Conservation (phyloP, 2,329 filamentous ascomycete species). For the Ustulina deusta region DNA sequence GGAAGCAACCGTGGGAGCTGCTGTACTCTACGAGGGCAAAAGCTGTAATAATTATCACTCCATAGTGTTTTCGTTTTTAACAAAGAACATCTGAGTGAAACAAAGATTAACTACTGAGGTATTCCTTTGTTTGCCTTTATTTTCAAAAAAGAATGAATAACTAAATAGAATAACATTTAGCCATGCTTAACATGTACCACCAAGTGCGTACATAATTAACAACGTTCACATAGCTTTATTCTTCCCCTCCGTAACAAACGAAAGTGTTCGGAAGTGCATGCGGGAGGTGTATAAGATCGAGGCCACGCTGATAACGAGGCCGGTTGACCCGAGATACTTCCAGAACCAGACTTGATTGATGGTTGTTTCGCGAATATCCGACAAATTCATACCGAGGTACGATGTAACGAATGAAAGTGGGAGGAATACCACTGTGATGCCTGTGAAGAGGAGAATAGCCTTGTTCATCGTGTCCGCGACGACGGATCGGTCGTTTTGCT, state of each 20-base stretch:
- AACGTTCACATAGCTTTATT: neutral
- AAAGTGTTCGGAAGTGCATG: neutral
- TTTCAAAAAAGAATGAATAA: no score
- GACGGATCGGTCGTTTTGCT: conserved; percentile 30
- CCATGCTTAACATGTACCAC: no score
- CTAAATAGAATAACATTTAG: no score
- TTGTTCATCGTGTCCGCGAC: conserved; percentile 26
- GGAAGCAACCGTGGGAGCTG: no score
- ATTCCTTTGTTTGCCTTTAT: no score
- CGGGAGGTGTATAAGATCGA: conserved; percentile 16
- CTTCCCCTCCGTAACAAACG: neutral
- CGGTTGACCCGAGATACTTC: conserved; percentile 23
- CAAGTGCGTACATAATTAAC: neutral
- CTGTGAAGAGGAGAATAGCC: conserved; percentile 28
- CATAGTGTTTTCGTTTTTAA: no score
- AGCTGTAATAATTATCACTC: no score
- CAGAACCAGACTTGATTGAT: conserved; percentile 20
- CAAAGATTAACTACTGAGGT: no score
- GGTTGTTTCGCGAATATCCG: conserved; percentile 14
- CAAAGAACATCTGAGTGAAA: no score
- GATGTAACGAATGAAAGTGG: conserved; percentile 17
- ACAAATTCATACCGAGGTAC: conserved; percentile 24
- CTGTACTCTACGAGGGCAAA: no score
- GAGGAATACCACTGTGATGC: conserved; percentile 25
- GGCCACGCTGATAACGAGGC: conserved; percentile 5